Percentiles rank a stretch among this genome's conserved stretches.
Conservation (phyloP, 352 stramenopile species). For the Globisporangium barbulae region DNA sequence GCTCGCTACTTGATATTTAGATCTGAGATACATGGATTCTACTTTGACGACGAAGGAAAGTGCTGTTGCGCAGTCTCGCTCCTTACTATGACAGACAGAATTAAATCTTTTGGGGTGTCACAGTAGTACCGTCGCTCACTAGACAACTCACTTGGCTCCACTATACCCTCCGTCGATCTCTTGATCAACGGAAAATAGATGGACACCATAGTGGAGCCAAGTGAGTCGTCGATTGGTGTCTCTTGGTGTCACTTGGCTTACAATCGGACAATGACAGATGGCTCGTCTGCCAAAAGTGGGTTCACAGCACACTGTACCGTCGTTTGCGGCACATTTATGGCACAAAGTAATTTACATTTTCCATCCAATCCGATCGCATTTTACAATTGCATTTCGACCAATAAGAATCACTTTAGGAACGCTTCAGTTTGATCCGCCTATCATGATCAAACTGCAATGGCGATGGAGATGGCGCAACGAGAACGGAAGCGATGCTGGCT, state of each 20-base stretch:
- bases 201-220: no score
- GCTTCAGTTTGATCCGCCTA: background rate
- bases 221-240: no score
- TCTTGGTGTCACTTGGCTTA: background rate
- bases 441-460: conserved; percentile 7
- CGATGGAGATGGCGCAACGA: background rate
- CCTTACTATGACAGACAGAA: background rate
- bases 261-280: conserved; percentile 6
- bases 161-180: background rate
- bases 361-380: background rate
- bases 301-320: conserved; percentile 12
- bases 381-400: background rate
- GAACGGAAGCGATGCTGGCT: conserved; percentile 4
- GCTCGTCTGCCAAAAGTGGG: conserved; percentile 13
- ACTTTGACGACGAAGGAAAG: background rate
- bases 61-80: background rate
- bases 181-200: no score
- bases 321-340: background rate
- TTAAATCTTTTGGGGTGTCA: conserved; percentile 7
- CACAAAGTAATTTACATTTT: background rate
- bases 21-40: no score
- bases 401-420: conserved; percentile 1
- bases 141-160: no score
- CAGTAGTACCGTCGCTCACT: background rate
- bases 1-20: no score